Conservation (phyloP, 805 yeast species). For the Jamesozyma hellenica region DNA sequence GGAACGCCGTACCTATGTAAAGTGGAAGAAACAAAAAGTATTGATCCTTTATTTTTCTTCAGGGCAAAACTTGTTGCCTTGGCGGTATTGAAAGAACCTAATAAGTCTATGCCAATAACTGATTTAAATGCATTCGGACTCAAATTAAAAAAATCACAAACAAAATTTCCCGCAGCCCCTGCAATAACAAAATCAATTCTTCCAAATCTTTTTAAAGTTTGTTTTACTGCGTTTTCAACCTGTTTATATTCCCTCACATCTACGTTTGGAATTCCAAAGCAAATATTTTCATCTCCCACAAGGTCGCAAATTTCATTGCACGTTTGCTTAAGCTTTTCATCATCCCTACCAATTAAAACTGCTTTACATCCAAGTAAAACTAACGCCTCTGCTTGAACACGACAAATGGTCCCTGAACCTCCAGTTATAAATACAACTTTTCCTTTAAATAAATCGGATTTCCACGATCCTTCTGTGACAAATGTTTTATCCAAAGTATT, state of each 20-base stretch:
- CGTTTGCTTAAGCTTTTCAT: conserved; percentile 51
- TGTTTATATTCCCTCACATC: conserved; percentile 69
- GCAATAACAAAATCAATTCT: conserved; percentile 79
- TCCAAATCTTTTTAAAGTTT: conserved; percentile 61
- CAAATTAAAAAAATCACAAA: conserved; percentile 67
- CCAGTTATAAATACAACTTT: conserved; percentile 90
- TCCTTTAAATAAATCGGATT: conserved; percentile 62
- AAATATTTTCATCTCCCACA: conserved; percentile 36
- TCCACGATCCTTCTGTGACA: conserved; percentile 30
- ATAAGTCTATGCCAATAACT: conserved; percentile 74
- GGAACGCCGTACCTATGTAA: conserved; percentile 85
- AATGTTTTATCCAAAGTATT: conserved; percentile 24
- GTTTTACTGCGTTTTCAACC: conserved; percentile 52
- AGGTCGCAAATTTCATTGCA: conserved; percentile 55
- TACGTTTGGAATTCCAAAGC: conserved; percentile 53
- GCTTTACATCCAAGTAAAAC: conserved; percentile 80
- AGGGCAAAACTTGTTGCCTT: conserved; percentile 70
- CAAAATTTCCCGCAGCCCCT: conserved; percentile 94
- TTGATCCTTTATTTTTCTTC: conserved; percentile 54
- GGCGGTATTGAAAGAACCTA: conserved; percentile 83
- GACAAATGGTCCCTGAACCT: conserved; percentile 93
- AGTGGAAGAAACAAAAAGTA: conserved; percentile 79
- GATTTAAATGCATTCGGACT: conserved; percentile 82
- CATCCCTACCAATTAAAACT: conserved; percentile 72
- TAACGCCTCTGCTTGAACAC: conserved; percentile 80